Percentiles rank a stretch among this genome's conserved stretches.
phyloP scores from a whole-genome alignment of 2,329 filamentous ascomycete species.

The Epichloe uncinata region DNA sequence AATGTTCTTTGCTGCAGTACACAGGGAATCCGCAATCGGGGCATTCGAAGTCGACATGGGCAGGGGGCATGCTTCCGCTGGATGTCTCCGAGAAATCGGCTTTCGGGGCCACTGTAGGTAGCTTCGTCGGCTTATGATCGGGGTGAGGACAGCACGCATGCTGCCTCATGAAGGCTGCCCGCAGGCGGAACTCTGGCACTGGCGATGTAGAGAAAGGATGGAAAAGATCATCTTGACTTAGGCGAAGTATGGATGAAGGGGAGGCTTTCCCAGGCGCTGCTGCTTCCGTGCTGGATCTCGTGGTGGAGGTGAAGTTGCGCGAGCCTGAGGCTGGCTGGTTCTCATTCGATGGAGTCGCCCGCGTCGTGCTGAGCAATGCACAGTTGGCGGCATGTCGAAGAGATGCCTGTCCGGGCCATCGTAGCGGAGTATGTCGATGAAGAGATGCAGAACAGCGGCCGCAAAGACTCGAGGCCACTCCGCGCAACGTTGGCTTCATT shows the following conservation, averaged over 20 bases:
- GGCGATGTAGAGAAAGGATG: slow-evolving; percentile 85
- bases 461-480: slow-evolving; percentile 26
- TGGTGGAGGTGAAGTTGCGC: slow-evolving; percentile 20
- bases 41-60: slow-evolving; percentile 86
- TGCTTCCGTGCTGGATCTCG: slow-evolving; percentile 15
- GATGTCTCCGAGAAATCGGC: slow-evolving; percentile 45
- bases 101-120: slow-evolving; percentile 51
- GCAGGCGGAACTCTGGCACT: slow-evolving; percentile 71
- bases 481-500: slow-evolving; percentile 29
- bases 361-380: slow-evolving; percentile 9
- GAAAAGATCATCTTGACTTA: slow-evolving; percentile 74
- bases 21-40: slow-evolving; percentile 91
- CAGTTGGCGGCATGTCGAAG: slow-evolving; percentile 14
- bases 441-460: slow-evolving; percentile 25
- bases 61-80: slow-evolving; percentile 49
- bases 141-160: slow-evolving; percentile 92
- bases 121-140: slow-evolving; percentile 63
- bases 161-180: slow-evolving; percentile 82
- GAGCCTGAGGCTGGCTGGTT: slow-evolving; percentile 4
- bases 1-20: slow-evolving; percentile 89
- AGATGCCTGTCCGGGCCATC: slow-evolving; percentile 13
- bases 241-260: slow-evolving; percentile 17
- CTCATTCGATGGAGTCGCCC: slow-evolving; percentile 9
- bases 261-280: slow-evolving; percentile 12
- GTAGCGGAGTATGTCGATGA: slow-evolving; percentile 16